A percentile compares a stretch with the other conserved stretches of the same genome.
phyloP scores from a whole-genome alignment of 2,329 filamentous ascomycete genomes.

The Xylaria sp. region DNA sequence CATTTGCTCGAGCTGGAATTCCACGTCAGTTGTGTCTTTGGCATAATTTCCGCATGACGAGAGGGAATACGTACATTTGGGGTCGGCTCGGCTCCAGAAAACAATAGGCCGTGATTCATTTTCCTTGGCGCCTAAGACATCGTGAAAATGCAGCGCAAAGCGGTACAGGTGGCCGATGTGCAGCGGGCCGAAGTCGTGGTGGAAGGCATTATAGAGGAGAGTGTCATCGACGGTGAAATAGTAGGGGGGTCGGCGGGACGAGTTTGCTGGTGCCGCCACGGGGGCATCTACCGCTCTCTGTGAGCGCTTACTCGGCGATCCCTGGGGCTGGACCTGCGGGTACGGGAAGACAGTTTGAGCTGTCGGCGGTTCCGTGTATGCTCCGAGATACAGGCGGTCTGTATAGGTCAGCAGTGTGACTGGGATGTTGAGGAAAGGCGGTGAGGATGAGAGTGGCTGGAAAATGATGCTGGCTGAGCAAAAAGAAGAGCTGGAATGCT shows the following conservation, averaged over 20 bases:
- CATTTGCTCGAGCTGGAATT: constrained; percentile 83
- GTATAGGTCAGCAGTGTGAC: constrained; percentile 54
- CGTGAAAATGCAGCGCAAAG: constrained; percentile 95
- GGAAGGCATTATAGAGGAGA: constrained; percentile 96
- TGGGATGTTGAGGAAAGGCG: constrained; percentile 40
- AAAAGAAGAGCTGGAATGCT: constrained; percentile 44
- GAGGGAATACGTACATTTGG: constrained; percentile 75
- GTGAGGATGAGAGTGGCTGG: constrained; percentile 38
- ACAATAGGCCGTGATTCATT: constrained; percentile 92
- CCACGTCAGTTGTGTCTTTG: constrained; percentile 40
- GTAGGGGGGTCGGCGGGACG: constrained; percentile 74
- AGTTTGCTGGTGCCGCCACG: constrained; percentile 56
- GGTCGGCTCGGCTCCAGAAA: constrained; percentile 94
- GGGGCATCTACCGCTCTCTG: constrained; percentile 72
- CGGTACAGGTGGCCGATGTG: constrained; percentile 98
- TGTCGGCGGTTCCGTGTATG: constrained; percentile 85
- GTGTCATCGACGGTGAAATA: constrained; percentile 96
- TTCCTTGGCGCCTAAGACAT: constrained; percentile 89
- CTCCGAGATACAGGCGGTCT: constrained; percentile 96
- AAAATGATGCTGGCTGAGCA: constrained; percentile 32
- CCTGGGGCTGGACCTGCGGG: constrained; percentile 64
- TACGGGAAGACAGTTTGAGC: constrained; percentile 89
- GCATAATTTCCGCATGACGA: background rate
- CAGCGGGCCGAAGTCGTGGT: constrained; percentile 96
- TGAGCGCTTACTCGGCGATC: constrained; percentile 80